These are phyloP conservation scores for Westerdykella ornata DNA, from an alignment of 2,329 filamentous ascomycete genomes.

Conservation along the genomic window DNA sequence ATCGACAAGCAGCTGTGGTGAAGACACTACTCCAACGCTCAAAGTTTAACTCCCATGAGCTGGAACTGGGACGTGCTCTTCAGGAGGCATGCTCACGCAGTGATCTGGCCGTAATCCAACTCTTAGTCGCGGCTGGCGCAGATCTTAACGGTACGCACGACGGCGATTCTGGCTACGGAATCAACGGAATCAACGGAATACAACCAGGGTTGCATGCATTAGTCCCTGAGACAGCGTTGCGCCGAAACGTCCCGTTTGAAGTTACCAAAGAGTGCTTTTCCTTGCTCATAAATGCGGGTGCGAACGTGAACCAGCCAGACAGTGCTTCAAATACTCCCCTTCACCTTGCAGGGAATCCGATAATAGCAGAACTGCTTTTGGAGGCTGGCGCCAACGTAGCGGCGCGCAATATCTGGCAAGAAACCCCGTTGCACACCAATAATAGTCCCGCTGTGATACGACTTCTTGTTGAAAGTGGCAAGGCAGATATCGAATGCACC, in stretches of 20 bases:
- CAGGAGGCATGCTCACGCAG: slow-evolving; percentile 5
- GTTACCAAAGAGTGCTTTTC: neutral
- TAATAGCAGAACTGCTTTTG: slow-evolving; percentile 5
- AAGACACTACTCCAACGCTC: slow-evolving; percentile 22
- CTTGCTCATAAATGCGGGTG: slow-evolving; percentile 4
- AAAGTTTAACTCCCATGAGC: no score
- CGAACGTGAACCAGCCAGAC: slow-evolving; percentile 3
- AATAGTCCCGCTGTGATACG: no score
- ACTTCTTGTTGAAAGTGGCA: no score
- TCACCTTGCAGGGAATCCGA: slow-evolving; percentile 4
- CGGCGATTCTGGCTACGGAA: neutral
- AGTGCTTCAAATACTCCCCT: slow-evolving; percentile 2
- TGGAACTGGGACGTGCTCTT: no score
- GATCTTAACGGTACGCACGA: slow-evolving; percentile 5
- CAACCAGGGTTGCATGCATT: no score
- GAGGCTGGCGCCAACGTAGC: slow-evolving; percentile 6
- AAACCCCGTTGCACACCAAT: no score
- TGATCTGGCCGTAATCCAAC: slow-evolving; percentile 4
- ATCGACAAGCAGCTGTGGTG: slow-evolving; percentile 14
- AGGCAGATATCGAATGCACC: no score
- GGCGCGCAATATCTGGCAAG: no score
- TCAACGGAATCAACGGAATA: neutral
- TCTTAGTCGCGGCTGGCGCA: slow-evolving; percentile 8
- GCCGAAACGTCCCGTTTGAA: neutral
- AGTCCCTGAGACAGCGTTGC: no score